Base-by-base conservation (phyloP, 106 monocot species). In the Apostasia shenzhenica region DNA sequence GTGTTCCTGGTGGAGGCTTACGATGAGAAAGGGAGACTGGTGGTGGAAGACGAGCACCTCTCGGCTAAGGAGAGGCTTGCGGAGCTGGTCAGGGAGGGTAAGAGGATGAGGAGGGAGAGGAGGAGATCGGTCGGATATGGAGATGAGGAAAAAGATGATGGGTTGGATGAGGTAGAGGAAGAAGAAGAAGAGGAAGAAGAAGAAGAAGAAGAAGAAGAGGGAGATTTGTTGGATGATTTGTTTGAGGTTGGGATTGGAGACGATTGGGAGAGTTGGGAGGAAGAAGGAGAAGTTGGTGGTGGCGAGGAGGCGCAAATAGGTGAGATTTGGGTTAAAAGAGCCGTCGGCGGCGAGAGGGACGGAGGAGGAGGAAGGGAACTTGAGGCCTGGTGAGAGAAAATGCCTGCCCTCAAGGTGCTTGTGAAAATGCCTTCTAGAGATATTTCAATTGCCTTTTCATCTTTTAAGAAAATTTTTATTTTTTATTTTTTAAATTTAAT, bases 1-100 rank as follows among this genome's bases (percentile, higher is more conserved):
- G 97, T 97, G 65, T 92, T 89, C 75, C 57, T 97, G 59, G 87
- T 87, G 38, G 97, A 97, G 75, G 89, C 84, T 0, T 97, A 85
- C 53, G 86, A 97, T 58, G 87, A 85, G 5, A 72, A 81, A 44
- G 97, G 97, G 44, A 72, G 57, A 72, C 57, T 92, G 55, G 9
- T 79, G 51, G 89, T 85, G 77, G 70, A 85, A 83, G 87, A 89
- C 41, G 89, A 92, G 70, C 57, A 85, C 73, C 50, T 75, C 45
- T 55, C 8, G 37, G 80, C 63, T 66, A 87, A 73, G 81, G 70
- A 78, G 71, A 73, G 75, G 70, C 65, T 97, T 56, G 67, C 60
- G 72, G 83, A 82, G 78, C 63, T 97, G 61, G 81, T 92, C 10
- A 71, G 75, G 58, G 87, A 97, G 52, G 89, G 92, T 55, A 92